Conservation (phyloP, 2,329 filamentous ascomycete genomes). For the Fusarium incarnatum region DNA sequence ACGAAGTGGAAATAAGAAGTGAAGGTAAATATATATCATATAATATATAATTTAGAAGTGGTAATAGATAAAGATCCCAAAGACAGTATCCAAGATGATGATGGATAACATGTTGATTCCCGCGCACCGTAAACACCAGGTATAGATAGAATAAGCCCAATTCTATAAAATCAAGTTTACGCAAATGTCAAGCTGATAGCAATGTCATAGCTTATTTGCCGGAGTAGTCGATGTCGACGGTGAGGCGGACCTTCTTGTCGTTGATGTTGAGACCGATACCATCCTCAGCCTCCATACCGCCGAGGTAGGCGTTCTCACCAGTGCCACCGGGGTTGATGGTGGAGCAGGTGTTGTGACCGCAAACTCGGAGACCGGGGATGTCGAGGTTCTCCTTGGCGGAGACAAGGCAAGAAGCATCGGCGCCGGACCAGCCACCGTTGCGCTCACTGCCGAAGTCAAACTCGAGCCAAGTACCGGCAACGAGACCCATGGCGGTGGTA, state of each 20-base stretch:
- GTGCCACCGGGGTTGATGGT: constrained; percentile 52
- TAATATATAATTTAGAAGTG: constrained; percentile 37
- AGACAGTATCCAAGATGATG: constrained; percentile 33
- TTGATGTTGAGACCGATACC: constrained; percentile 57
- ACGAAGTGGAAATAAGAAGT: constrained; percentile 9
- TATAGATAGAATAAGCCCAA: constrained; percentile 40
- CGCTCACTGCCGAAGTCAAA: constrained; percentile 59
- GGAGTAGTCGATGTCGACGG: constrained; percentile 50
- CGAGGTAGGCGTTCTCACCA: constrained; percentile 55
- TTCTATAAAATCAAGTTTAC: constrained; percentile 38
- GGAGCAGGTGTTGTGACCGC: constrained; percentile 56
- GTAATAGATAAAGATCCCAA: constrained; percentile 38
- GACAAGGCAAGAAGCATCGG: constrained; percentile 63
- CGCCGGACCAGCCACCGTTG: constrained; percentile 64
- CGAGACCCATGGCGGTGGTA: constrained; percentile 55
- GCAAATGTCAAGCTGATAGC: background rate
- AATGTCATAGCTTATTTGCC: constrained; percentile 5
- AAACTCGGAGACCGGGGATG: constrained; percentile 55
- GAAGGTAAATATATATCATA: constrained; percentile 45
- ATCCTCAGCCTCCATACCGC: constrained; percentile 53
- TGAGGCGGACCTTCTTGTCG: constrained; percentile 46
- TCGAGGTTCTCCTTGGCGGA: constrained; percentile 43
- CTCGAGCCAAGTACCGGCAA: constrained; percentile 62
- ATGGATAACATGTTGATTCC: constrained; percentile 27
- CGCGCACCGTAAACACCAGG: constrained; percentile 43